Conservation (phyloP, 371 early-diverging fungal species). For the Gilbertella persicaria region DNA sequence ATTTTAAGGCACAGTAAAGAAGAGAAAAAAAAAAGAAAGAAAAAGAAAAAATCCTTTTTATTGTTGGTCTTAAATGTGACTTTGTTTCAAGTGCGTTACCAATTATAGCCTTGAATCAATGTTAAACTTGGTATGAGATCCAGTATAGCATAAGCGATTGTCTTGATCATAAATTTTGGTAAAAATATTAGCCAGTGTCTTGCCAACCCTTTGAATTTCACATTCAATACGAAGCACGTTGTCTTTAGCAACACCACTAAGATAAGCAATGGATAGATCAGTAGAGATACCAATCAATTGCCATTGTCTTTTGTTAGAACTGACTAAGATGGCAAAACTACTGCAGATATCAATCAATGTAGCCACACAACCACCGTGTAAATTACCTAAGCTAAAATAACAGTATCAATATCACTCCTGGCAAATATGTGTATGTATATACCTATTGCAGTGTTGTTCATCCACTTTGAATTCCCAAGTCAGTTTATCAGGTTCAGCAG, state of each 20-base stretch:
- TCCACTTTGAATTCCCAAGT: constrained; percentile 39
- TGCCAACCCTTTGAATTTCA: constrained; percentile 40
- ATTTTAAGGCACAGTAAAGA: constrained; percentile 6
- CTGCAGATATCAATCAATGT: constrained; percentile 50
- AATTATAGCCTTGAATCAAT: constrained; percentile 34
- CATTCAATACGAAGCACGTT: constrained; percentile 34
- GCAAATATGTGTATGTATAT: too few species aligned
- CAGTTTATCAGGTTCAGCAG: constrained; percentile 24
- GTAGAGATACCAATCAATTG: constrained; percentile 39
- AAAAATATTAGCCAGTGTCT: constrained; percentile 35
- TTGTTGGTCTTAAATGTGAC: too few species aligned
- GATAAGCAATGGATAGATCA: constrained; percentile 36
- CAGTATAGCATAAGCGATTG: constrained; percentile 36
- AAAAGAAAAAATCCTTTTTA: constrained; percentile 9
- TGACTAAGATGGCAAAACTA: constrained; percentile 33
- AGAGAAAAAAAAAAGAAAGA: constrained; percentile 3
- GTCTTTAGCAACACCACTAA: constrained; percentile 34
- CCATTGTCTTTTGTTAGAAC: constrained; percentile 28
- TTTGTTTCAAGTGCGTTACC: too few species aligned
- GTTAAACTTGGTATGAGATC: constrained; percentile 44
- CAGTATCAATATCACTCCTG: neutral
- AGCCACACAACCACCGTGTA: constrained; percentile 52
- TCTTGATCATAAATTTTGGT: constrained; percentile 36
- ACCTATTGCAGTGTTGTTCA: constrained; percentile 38
- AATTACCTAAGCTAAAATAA: constrained; percentile 26